Conservation (phyloP, 2,329 filamentous ascomycete species). For the Aspergillus bombycis region DNA sequence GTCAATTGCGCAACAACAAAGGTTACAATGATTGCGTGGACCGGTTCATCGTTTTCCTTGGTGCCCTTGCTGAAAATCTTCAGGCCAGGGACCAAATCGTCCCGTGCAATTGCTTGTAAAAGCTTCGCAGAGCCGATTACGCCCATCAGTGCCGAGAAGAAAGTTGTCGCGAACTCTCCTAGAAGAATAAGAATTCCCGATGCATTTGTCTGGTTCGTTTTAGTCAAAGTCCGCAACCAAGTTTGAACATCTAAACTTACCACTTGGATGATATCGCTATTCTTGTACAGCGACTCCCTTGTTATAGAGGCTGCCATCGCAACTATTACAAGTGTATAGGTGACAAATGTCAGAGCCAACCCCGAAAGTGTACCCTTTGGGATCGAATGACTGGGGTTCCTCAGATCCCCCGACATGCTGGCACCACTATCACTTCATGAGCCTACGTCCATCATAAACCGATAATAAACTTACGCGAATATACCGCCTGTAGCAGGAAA, state of each 20-base stretch:
- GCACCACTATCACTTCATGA: constrained; percentile 61
- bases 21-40: constrained; percentile 75
- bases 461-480: constrained; percentile 51
- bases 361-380: constrained; percentile 82
- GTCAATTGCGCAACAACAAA: constrained; percentile 76
- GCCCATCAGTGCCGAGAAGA: constrained; percentile 87
- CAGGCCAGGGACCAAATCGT: constrained; percentile 76
- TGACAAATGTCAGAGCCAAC: constrained; percentile 72
- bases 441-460: constrained; percentile 58
- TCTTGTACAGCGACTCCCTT: constrained; percentile 70
- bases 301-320: constrained; percentile 78
- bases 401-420: constrained; percentile 87
- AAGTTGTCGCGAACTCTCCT: constrained; percentile 79
- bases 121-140: constrained; percentile 84
- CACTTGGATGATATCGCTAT: constrained; percentile 78
- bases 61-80: constrained; percentile 75
- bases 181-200: constrained; percentile 73
- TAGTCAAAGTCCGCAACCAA: constrained; percentile 12
- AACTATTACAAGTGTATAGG: constrained; percentile 76
- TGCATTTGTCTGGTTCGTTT: constrained; percentile 64
- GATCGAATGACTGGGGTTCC: constrained; percentile 80
- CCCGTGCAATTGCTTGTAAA: constrained; percentile 78
- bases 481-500: constrained; percentile 72
- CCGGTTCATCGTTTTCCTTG: constrained; percentile 71
- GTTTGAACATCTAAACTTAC: constrained; percentile 40